Evolutionary conservation across 179 eudicot genomes (phyloP).

Genomic region (Pouteria campechiana): DNA sequence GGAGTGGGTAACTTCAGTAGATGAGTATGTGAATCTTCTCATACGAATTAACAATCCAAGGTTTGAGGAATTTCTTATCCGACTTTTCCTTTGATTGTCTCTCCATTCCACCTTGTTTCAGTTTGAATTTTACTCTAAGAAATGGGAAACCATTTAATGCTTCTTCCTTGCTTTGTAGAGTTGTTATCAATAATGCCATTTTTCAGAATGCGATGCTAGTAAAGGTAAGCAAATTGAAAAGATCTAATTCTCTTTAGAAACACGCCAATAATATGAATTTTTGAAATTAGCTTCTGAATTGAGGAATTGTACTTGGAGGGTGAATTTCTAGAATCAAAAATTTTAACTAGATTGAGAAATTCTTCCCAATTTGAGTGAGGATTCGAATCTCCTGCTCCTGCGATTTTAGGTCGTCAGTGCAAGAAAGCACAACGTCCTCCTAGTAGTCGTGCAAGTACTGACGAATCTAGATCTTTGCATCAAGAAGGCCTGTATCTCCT

Average conservation of each 20-base stretch:
- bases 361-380: too few relatives aligned
- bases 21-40: conserved; percentile 81
- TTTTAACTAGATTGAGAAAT: too few relatives aligned
- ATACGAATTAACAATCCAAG: conserved; percentile 68
- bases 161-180: conserved; percentile 39
- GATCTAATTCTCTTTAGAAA: too few relatives aligned
- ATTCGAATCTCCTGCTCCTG: too few relatives aligned
- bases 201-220: conserved; percentile 63
- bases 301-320: too few relatives aligned
- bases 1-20: conserved; percentile 55
- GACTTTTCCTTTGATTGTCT: background rate
- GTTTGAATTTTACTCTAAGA: too few relatives aligned
- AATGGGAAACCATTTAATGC: too few relatives aligned
- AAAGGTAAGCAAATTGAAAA: conserved; percentile 72
- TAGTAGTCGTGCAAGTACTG: conserved; percentile 84
- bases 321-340: too few relatives aligned
- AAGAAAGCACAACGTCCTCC: conserved; percentile 70
- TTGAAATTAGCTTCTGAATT: too few relatives aligned
- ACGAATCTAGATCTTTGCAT: conserved; percentile 81
- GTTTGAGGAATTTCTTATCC: conserved; percentile 18
- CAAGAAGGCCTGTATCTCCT: conserved; percentile 77
- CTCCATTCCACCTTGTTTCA: background rate
- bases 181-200: conserved; percentile 74
- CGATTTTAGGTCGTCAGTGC: conserved; percentile 76
- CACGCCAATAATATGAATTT: too few relatives aligned